Base-by-base conservation (phyloP, 495 filamentous ascomycete species). In the Extremus antarcticus region DNA sequence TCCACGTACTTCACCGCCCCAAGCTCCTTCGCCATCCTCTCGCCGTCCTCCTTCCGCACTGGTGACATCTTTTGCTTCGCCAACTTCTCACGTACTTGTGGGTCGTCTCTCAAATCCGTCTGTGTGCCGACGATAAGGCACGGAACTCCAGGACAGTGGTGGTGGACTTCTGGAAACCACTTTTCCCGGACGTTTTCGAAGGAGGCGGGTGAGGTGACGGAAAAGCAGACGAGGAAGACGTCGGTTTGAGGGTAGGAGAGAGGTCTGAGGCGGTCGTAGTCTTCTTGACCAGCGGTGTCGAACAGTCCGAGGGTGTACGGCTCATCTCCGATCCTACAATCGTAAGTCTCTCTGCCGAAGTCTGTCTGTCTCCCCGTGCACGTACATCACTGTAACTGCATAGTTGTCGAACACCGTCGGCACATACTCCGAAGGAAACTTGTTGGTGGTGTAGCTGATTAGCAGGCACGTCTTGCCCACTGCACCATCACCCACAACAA, bases 181-280 rank as follows among this genome's bases (percentile, higher is more conserved):
- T 98, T 98, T 74, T 97, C 94, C 59, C 89, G 82, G 32, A 98
- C 94, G 83, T 98, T 98, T 71, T 98, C 92, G 68, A 98, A 98
- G 16, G 89, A 95, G 38, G 92, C 89, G n/a, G 94, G 92, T 13
- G 92, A 97, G 29, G 91, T 97, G 62, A 98, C 92, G 65, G 87
- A 94, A 71, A 98, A 98, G 74, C 92, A 98, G 61, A 98, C 90
- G 40, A 98, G 82, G 73, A 98, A 98, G 48, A 98, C 92, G 68
- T 98, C 92, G 60, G 92, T 98, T 73, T 98, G 92, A 0, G 92
- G 92, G 65, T 98, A 98, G 50, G 92, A 97, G 54, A 97, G 79
- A 16, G 92, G 92, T 38, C 92, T 88, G 41, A 98, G 82, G 55
- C 92, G 87, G 72, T 98, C 92, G 70, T 98, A 97, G 82, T 98